Evolutionary conservation across 2,329 filamentous ascomycete species (phyloP).

Genomic region (Exophiala alcalophila): DNA sequence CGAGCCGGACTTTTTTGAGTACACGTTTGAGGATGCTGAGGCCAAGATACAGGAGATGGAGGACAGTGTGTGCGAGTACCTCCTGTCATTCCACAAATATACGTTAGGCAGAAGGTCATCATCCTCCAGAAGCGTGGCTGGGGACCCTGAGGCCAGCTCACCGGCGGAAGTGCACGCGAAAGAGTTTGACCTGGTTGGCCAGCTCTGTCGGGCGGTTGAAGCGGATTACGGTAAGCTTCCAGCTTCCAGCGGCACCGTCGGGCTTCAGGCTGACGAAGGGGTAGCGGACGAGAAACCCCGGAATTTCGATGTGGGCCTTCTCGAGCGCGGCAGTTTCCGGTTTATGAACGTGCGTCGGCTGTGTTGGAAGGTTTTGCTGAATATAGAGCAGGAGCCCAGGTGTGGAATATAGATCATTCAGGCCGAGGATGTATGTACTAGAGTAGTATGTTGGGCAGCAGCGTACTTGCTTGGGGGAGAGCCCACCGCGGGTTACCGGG

Average conservation of each 20-base stretch:
- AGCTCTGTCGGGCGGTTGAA: conserved; percentile 8
- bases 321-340: conserved; percentile 12
- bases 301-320: conserved; percentile 5
- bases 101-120: conserved; percentile 17
- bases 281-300: conserved; percentile 9
- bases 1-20: conserved; percentile 6
- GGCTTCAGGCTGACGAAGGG: conserved; percentile 2
- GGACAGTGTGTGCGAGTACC: conserved; percentile 16
- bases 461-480: too few relatives aligned
- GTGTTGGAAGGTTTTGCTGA: conserved; percentile 19
- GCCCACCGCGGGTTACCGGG: too few relatives aligned
- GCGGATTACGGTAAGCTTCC: conserved; percentile 19
- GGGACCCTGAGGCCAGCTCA: conserved; percentile 5
- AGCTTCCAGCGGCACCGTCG: not conserved
- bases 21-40: conserved; percentile 6
- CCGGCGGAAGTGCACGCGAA: conserved; percentile 14
- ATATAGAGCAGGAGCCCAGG: not conserved
- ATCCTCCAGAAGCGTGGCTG: not conserved
- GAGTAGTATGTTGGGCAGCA: too few relatives aligned
- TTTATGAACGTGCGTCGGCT: conserved; percentile 18
- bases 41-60: conserved; percentile 23
- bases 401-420: not conserved
- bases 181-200: conserved; percentile 14
- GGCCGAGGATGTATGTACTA: not conserved
- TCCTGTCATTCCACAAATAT: conserved; percentile 25